These are phyloP conservation scores for Carnegiea gigantea DNA, from an alignment of 179 eudicot genomes.

Conservation along the genomic window DNA sequence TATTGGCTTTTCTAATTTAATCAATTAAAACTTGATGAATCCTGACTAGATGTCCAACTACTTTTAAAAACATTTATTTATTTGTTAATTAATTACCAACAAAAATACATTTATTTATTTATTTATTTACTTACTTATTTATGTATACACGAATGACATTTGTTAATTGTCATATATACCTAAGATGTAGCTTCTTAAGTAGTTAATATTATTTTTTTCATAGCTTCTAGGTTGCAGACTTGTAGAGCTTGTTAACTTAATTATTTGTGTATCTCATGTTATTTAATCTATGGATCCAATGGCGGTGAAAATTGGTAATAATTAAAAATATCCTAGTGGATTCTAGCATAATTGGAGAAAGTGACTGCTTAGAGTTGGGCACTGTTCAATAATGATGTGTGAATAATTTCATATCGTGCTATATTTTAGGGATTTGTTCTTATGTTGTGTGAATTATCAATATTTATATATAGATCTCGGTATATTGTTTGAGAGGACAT, in stretches of 20 bases:
- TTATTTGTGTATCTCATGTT: neutral
- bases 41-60: slow-evolving; percentile 1
- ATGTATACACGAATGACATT: neutral
- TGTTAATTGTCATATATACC: neutral
- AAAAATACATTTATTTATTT: too few relatives aligned
- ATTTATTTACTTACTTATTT: too few relatives aligned
- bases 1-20: neutral
- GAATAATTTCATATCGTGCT: neutral
- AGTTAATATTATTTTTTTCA: neutral
- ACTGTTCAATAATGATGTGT: neutral
- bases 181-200: neutral
- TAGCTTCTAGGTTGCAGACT: neutral
- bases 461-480: neutral
- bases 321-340: neutral
- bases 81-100: too few relatives aligned
- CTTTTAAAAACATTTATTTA: too few relatives aligned
- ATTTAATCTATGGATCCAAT: neutral
- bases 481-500: neutral
- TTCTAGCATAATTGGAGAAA: neutral
- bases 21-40: neutral
- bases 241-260: neutral
- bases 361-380: neutral
- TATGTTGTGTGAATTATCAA: neutral
- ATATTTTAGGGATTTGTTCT: neutral
- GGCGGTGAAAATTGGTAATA: neutral